Evolutionary conservation across 225 moss, liverwort and hornwort species (phyloP), one percentile per base, ranked within the genome.

Genomic region (Sphagnum contortum): DNA sequence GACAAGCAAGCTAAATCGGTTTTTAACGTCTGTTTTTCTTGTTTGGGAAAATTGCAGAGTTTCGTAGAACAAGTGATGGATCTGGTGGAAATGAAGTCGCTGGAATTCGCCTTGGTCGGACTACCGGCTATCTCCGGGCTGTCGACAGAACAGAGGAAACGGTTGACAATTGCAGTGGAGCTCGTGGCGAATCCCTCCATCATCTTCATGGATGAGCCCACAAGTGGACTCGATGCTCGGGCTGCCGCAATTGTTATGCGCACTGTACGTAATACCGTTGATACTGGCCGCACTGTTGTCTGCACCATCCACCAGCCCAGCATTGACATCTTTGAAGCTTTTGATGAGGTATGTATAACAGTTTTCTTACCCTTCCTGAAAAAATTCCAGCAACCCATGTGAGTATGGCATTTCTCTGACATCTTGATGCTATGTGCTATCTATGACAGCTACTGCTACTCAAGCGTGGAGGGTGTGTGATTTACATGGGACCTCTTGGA

Each of bases 301-400:
- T 80, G 80, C 60, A 80, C 80, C 4, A 80, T 80, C 57, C 80
- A 80, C 55, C 80, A 80, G 65, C 80, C 80, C 46, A 80, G 80
- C 60, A 71, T 80, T 55, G 73, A 81, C 52, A 76, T 81, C 11
- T 81, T 81, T 55, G 80, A 81, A 68, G 66, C 76, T 11, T 80
- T 80, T 64, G 80, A 80, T 67, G 80, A 80, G 79, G 83, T 83
- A 64, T 4, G 59, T 54, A 45, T 7, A 48, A 3, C 45, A 9
- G 14, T 49, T 4, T 2, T 9, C 8, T 13, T 49, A 12, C 12
- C 8, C 12, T 29, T 62, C 6, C 29, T 29, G 29, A 29, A 29
- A 29, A 29, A 29, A 29, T 29, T 29, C 29, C 29, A 29, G 29
- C 29, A 29, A 29, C 29, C 29, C 29, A 29, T 29, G 29, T 29